Percentiles rank a stretch among this genome's conserved stretches.
Conservation (phyloP, 106 monocot species). For the Posidonia australis region DNA sequence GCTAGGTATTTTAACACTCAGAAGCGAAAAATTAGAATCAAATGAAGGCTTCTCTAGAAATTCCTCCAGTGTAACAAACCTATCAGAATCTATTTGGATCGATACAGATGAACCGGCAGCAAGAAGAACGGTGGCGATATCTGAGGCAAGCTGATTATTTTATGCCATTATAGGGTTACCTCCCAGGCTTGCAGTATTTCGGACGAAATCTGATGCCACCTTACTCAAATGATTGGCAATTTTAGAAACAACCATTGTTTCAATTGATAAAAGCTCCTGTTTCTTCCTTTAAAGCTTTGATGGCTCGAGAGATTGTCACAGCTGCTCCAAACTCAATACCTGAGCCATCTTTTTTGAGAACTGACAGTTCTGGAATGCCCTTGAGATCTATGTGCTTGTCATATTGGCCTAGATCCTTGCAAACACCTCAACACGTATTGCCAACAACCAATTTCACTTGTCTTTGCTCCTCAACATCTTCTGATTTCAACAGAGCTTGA, state of each 20-base stretch:
- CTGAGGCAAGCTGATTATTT: constrained; percentile 47
- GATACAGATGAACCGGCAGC: too few relatives aligned
- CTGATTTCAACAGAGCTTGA: too few relatives aligned
- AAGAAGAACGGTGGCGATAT: constrained; percentile 58
- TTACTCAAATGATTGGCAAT: too few relatives aligned
- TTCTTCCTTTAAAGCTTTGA: constrained; percentile 41
- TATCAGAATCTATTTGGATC: too few relatives aligned
- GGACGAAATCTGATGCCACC: constrained; percentile 48
- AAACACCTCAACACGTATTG: constrained; percentile 57
- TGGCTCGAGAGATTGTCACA: too few relatives aligned
- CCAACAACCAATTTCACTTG: constrained; percentile 49
- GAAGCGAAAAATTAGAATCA: too few relatives aligned
- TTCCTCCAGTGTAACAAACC: constrained; percentile 29
- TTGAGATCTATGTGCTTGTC: constrained; percentile 45
- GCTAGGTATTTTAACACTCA: too few relatives aligned
- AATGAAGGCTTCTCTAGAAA: constrained; percentile 36
- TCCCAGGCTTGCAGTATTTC: constrained; percentile 66
- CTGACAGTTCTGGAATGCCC: constrained; percentile 45
- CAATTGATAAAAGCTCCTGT: neutral
- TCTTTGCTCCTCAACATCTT: constrained; percentile 1
- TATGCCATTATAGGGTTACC: constrained; percentile 61
- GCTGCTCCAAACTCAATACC: too few relatives aligned
- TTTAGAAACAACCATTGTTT: constrained; percentile 25
- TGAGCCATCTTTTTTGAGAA: too few relatives aligned
- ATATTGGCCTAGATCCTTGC: too few relatives aligned